Percentiles rank a stretch among this genome's conserved stretches.
Conservation (phyloP, 2,329 filamentous ascomycete species). For the Coniochaeta pulveracea region DNA sequence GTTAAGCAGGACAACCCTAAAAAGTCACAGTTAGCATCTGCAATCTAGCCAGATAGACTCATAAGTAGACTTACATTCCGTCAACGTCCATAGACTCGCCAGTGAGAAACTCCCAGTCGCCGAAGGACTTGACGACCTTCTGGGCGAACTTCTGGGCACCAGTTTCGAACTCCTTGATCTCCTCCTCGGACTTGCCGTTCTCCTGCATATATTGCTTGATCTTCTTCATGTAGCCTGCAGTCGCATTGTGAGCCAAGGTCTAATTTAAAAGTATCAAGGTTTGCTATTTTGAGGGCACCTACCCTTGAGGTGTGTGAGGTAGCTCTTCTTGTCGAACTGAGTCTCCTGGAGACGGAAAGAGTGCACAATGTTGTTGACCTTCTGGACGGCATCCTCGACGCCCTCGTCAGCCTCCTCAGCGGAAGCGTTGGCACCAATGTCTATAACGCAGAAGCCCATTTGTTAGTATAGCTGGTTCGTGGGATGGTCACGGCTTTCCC, state of each 20-base stretch:
- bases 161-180: constrained; percentile 69
- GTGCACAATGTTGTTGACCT: constrained; percentile 88
- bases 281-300: constrained; percentile 18
- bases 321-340: constrained; percentile 77
- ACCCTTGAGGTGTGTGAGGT: constrained; percentile 79
- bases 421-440: constrained; percentile 92
- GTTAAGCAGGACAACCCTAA: constrained; percentile 81
- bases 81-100: constrained; percentile 89
- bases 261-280: background rate
- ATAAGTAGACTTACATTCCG: constrained; percentile 61
- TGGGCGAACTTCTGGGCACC: constrained; percentile 63
- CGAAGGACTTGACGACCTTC: constrained; percentile 72
- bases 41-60: background rate
- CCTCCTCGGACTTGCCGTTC: constrained; percentile 43
- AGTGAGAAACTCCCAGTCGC: constrained; percentile 91
- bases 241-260: background rate
- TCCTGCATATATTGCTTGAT: constrained; percentile 62
- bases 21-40: constrained; percentile 4
- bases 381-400: constrained; percentile 55
- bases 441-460: constrained; percentile 28
- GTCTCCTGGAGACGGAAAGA: constrained; percentile 81
- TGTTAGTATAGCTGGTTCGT: no score
- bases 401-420: constrained; percentile 78
- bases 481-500: no score
- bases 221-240: constrained; percentile 73